Evolutionary conservation across 805 yeast species (phyloP).

Genomic region (Saccharomycopsis microspora): DNA sequence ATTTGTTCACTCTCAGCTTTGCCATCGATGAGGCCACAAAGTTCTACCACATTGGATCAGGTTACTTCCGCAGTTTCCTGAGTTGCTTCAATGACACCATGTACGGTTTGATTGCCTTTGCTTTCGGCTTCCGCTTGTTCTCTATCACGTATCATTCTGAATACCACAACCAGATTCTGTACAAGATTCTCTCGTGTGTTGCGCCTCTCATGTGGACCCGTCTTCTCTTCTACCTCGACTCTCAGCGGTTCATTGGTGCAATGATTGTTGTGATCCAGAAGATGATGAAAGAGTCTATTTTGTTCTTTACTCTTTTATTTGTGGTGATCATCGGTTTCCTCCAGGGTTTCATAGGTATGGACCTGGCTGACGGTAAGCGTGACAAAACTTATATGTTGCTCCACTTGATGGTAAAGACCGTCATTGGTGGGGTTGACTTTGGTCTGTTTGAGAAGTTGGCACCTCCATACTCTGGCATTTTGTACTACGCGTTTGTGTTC

Average conservation of each 20-base stretch:
- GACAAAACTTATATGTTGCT: slow-evolving; percentile 60
- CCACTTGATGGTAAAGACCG: slow-evolving; percentile 53
- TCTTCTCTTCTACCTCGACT: slow-evolving; percentile 50
- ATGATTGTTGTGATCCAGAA: slow-evolving; percentile 35
- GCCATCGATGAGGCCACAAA: slow-evolving; percentile 58
- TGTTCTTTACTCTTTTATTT: slow-evolving; percentile 63
- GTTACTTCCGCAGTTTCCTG: slow-evolving; percentile 58
- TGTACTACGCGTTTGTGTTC: slow-evolving; percentile 71
- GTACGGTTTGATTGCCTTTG: slow-evolving; percentile 41
- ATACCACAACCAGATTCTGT: slow-evolving; percentile 25
- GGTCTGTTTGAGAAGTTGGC: slow-evolving; percentile 61
- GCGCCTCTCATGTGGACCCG: slow-evolving; percentile 68
- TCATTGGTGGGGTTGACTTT: slow-evolving; percentile 54
- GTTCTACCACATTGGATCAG: slow-evolving; percentile 61
- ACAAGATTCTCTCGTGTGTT: slow-evolving; percentile 48
- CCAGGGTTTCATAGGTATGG: slow-evolving; percentile 80
- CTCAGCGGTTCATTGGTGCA: slow-evolving; percentile 39
- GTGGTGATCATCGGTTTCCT: slow-evolving; percentile 70
- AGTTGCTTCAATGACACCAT: slow-evolving; percentile 63
- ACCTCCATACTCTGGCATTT: slow-evolving; percentile 72
- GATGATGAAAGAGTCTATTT: slow-evolving; percentile 77
- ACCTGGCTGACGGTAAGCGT: slow-evolving; percentile 73
- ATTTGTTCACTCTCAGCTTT: slow-evolving; percentile 54
- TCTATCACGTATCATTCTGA: slow-evolving; percentile 18
- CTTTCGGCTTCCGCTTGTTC: slow-evolving; percentile 39